A percentile compares a stretch with the other conserved stretches of the same genome.
phyloP scores from a whole-genome alignment of 2,329 filamentous ascomycete species.

The Phaeosphaeriaceae sp. region DNA sequence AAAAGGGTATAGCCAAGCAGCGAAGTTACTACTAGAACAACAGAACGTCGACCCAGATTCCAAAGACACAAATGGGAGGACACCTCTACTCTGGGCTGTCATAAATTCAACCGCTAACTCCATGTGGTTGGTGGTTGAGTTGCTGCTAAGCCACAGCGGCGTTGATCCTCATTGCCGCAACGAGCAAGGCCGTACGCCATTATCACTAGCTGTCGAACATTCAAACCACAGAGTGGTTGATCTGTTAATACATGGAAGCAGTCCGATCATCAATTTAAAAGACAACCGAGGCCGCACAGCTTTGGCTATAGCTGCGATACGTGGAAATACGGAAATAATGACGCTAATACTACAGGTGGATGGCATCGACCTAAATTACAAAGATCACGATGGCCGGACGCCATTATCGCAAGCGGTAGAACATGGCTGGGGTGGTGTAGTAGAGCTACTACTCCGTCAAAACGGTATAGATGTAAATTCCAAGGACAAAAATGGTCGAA shows the following conservation, averaged over 20 bases:
- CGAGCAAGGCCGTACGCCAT: conserved; percentile 1
- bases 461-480: conserved; percentile 14
- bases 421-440: neutral
- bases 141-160: neutral
- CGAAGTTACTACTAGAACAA: neutral
- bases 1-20: neutral
- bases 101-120: neutral
- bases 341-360: neutral
- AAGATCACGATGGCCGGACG: neutral
- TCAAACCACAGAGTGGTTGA: neutral
- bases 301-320: no score
- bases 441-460: neutral
- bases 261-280: neutral
- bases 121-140: neutral
- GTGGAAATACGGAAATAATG: no score
- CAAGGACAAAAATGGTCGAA: conserved; percentile 5
- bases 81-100: conserved; percentile 7
- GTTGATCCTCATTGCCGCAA: neutral
- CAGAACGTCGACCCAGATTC: conserved; percentile 1
- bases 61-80: conserved; percentile 1
- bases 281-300: neutral
- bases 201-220: no score
- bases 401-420: conserved; percentile 2
- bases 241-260: neutral
- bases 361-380: no score